Evolutionary conservation across 164 flowering plant genomes (phyloP).

Genomic region (Warburgia ugandensis): DNA sequence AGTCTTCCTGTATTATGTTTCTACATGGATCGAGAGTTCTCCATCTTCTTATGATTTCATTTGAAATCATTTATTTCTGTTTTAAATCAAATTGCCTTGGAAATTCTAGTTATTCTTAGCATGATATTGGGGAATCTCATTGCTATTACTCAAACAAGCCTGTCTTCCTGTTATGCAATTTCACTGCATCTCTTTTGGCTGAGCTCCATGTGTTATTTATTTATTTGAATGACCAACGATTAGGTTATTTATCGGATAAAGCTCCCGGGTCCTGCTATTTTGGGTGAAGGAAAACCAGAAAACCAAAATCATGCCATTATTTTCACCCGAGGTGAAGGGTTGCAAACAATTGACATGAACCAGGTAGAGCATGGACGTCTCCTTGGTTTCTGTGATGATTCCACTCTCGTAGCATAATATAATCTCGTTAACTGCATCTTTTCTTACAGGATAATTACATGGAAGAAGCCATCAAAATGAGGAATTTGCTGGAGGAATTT

Average conservation of each 20-base stretch:
- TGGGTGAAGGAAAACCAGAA: conserved; percentile 99
- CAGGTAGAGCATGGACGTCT: conserved; percentile 39
- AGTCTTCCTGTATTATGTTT: too few relatives aligned
- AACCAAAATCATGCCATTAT: conserved; percentile 98
- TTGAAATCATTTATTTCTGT: too few relatives aligned
- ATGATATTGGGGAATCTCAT: too few relatives aligned
- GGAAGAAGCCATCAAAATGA: conserved; percentile 99
- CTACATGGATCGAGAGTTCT: too few relatives aligned
- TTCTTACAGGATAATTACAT: conserved; percentile 81
- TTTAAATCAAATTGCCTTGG: too few relatives aligned
- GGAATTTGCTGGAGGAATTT: conserved; percentile 87
- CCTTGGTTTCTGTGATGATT: background rate
- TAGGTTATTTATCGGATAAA: conserved; percentile 87
- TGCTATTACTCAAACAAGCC: too few relatives aligned
- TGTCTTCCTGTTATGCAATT: too few relatives aligned
- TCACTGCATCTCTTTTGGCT: too few relatives aligned
- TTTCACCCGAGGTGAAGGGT: conserved; percentile 96
- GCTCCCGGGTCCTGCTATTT: conserved; percentile 87
- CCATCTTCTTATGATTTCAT: too few relatives aligned
- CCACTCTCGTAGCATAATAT: conserved; percentile 46
- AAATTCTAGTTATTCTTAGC: too few relatives aligned
- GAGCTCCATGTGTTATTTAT: background rate
- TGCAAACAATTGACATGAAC: conserved; percentile 98
- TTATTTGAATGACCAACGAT: background rate
- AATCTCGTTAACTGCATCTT: too few relatives aligned